A percentile compares a stretch with the other conserved stretches of the same genome.
phyloP scores from a whole-genome alignment of 495 filamentous ascomycete genomes.

The Xylaria sp. region DNA sequence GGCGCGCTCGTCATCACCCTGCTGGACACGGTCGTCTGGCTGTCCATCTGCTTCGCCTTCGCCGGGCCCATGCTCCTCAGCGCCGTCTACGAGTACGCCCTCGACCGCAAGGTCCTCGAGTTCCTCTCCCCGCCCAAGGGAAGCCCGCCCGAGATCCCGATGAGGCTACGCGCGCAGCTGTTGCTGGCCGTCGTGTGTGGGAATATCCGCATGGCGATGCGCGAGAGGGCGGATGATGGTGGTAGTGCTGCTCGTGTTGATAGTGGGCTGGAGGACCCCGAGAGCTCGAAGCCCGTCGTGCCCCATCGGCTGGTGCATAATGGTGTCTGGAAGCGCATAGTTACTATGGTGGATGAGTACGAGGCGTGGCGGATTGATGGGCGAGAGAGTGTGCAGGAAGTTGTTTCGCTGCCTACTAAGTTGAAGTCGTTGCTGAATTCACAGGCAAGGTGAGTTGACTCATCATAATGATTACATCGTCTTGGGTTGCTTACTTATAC shows the following conservation, averaged over 20 bases:
- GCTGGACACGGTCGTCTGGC: conserved; percentile 47
- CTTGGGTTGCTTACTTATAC: conserved; percentile 23
- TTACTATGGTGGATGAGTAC: conserved; percentile 38
- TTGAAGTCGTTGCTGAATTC: conserved; percentile 40
- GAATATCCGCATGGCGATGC: conserved; percentile 43
- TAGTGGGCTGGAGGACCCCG: conserved; percentile 24
- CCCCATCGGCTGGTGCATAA: conserved; percentile 35
- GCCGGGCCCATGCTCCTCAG: conserved; percentile 50
- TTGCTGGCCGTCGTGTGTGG: conserved; percentile 42
- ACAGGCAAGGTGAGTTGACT: conserved; percentile 34
- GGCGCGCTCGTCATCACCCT: conserved; percentile 39
- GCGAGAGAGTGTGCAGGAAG: background rate
- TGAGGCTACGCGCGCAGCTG: conserved; percentile 37
- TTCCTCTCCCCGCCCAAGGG: conserved; percentile 34
- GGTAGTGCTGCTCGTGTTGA: conserved; percentile 9
- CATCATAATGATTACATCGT: background rate
- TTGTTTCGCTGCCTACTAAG: conserved; percentile 38
- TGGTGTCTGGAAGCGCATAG: conserved; percentile 38
- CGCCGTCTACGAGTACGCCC: conserved; percentile 49
- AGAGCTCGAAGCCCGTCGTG: conserved; percentile 15
- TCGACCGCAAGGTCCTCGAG: conserved; percentile 43
- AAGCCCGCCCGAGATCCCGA: conserved; percentile 29
- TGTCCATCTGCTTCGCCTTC: conserved; percentile 46
- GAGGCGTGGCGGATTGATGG: conserved; percentile 24
- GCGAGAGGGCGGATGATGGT: conserved; percentile 30